phyloP scores from a whole-genome alignment of 768 basidiomycete genomes.

The Rhodotorula graminis region DNA sequence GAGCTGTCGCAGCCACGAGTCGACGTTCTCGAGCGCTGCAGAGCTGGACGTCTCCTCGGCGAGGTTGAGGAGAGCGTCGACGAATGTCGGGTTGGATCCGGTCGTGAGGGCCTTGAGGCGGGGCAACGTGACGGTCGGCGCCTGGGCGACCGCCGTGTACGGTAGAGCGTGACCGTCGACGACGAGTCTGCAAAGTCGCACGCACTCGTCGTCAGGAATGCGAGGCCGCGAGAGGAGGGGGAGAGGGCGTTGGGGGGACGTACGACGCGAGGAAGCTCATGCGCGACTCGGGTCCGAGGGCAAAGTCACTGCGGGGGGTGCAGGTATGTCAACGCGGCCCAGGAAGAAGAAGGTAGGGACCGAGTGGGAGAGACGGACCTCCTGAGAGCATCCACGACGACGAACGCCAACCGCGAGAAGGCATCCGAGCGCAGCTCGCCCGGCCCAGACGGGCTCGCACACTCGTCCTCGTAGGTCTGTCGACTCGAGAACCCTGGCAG shows the following conservation, averaged over 20 bases:
- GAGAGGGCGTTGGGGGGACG: no score
- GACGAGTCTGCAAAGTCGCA: conserved; percentile 7
- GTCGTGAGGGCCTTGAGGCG: conserved; percentile 90
- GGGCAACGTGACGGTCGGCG: conserved; percentile 88
- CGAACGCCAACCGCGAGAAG: conserved; percentile 29
- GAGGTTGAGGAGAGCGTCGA: conserved; percentile 77
- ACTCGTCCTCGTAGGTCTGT: background rate
- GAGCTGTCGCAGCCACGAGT: conserved; percentile 30
- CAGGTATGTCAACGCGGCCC: no score
- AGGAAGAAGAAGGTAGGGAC: no score
- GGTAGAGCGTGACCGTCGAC: conserved; percentile 68
- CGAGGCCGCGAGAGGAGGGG: no score
- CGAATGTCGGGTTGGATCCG: conserved; percentile 86
- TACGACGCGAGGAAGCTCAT: conserved; percentile 20
- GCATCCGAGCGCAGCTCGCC: background rate
- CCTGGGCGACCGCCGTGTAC: conserved; percentile 82
- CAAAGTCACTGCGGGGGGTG: conserved; percentile 20
- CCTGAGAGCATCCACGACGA: conserved; percentile 35
- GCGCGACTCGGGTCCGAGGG: conserved; percentile 6
- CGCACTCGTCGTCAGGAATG: background rate
- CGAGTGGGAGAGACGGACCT: conserved; percentile 34
- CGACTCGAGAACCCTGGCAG: conserved; percentile 7
- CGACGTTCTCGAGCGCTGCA: conserved; percentile 64
- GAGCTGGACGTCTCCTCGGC: conserved; percentile 68
- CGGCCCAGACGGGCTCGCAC: no score